Percentiles rank a stretch among this genome's conserved stretches.
phyloP scores from a whole-genome alignment of 805 yeast genomes.

The Schwanniomyces sp. region DNA sequence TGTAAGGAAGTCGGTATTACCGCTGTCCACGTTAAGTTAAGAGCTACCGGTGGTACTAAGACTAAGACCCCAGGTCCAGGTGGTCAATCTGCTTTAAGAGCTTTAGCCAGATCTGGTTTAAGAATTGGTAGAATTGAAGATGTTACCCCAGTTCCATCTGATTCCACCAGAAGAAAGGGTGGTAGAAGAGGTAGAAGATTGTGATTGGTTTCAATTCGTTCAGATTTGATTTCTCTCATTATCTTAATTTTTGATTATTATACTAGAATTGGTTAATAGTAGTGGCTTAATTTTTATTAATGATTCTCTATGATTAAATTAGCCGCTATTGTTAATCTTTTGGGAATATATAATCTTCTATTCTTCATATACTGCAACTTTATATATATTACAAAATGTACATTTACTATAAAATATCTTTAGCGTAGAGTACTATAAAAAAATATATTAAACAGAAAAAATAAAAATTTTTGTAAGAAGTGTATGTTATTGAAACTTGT shows the following conservation, averaged over 20 bases:
- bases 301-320: conserved; percentile 1
- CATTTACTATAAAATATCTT: conserved; percentile 8
- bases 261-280: background rate
- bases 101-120: conserved; percentile 99
- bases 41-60: conserved; percentile 99
- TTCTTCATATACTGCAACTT: conserved; percentile 5
- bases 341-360: background rate
- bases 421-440: background rate
- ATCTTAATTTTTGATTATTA: background rate
- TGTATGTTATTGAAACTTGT: background rate
- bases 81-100: conserved; percentile 99
- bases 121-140: conserved; percentile 99
- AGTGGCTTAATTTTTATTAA: background rate
- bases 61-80: conserved; percentile 99
- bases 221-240: background rate
- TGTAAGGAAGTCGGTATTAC: conserved; percentile 99
- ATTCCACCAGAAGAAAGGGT: conserved; percentile 99
- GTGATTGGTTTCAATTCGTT: conserved; percentile 36
- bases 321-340: background rate
- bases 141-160: conserved; percentile 99
- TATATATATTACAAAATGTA: conserved; percentile 10
- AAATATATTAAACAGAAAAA: background rate
- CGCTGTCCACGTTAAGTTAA: conserved; percentile 98
- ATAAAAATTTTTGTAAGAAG: background rate
- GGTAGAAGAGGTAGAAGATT: conserved; percentile 99